phyloP scores from a whole-genome alignment of 2,329 filamentous ascomycete species.

The Fusarium albidum region DNA sequence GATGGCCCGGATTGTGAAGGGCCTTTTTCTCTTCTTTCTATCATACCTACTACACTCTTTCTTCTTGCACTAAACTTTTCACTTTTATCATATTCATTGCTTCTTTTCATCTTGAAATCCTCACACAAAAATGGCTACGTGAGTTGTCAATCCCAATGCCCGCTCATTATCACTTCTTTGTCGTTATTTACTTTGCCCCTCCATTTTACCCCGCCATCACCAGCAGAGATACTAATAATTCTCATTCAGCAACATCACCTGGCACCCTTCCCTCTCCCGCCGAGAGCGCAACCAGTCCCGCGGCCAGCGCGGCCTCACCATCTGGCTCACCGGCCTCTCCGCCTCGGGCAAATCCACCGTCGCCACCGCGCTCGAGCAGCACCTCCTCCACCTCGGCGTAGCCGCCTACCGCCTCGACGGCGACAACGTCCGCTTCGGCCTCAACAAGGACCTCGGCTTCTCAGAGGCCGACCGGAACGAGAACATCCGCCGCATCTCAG shows the following conservation, averaged over 20 bases:
- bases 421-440: slow-evolving; percentile 96
- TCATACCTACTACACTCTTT: neutral
- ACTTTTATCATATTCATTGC: slow-evolving; percentile 8
- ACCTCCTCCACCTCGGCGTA: slow-evolving; percentile 85
- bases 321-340: slow-evolving; percentile 98
- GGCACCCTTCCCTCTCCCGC: slow-evolving; percentile 84
- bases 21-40: slow-evolving; percentile 1
- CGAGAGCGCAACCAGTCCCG: slow-evolving; percentile 77
- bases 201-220: neutral
- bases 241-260: slow-evolving; percentile 80
- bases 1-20: slow-evolving; percentile 24
- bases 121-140: slow-evolving; percentile 45
- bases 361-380: slow-evolving; percentile 95
- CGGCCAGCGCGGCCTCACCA: slow-evolving; percentile 88
- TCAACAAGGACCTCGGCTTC: slow-evolving; percentile 98
- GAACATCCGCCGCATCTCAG: slow-evolving; percentile 96
- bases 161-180: slow-evolving; percentile 1
- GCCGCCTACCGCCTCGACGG: slow-evolving; percentile 94
- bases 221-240: slow-evolving; percentile 19
- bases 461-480: slow-evolving; percentile 92
- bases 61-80: slow-evolving; percentile 2
- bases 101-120: slow-evolving; percentile 4
- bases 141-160: slow-evolving; percentile 28
- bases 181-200: slow-evolving; percentile 1
- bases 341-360: slow-evolving; percentile 98